These are phyloP conservation scores for Fusarium odoratissimum DNA, from an alignment of 2,329 filamentous ascomycete genomes.

Conservation along the genomic window DNA sequence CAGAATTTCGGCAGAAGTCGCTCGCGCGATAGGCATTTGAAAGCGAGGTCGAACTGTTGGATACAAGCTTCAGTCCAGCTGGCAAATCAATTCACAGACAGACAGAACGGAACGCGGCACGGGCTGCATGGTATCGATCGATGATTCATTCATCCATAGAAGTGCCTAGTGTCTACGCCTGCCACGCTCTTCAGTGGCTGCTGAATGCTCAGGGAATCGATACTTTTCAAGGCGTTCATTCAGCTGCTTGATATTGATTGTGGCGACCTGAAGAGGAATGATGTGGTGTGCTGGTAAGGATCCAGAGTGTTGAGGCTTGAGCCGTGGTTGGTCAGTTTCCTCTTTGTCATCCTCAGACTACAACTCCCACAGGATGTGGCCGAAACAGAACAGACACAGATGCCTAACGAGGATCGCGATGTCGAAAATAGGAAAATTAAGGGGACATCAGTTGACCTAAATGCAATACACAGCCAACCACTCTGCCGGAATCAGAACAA, in stretches of 20 bases:
- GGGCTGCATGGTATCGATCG: background rate
- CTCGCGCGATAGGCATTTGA: slow-evolving; percentile 9
- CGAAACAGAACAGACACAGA: slow-evolving; percentile 17
- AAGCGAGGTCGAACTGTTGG: background rate
- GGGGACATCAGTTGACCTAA: slow-evolving; percentile 19
- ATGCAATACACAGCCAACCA: slow-evolving; percentile 14
- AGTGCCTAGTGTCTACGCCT: background rate
- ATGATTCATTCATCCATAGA: background rate
- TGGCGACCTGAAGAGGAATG: slow-evolving; percentile 19
- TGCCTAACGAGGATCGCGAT: slow-evolving; percentile 16
- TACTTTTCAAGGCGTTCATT: slow-evolving; percentile 6
- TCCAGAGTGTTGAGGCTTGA: slow-evolving; percentile 2
- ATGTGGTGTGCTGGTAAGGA: slow-evolving; percentile 24
- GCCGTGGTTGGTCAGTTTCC: slow-evolving; percentile 15
- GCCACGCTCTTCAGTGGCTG: slow-evolving; percentile 19
- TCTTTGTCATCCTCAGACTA: background rate
- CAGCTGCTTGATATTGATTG: slow-evolving; percentile 11
- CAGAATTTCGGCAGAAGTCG: slow-evolving; percentile 34
- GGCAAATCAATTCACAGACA: slow-evolving; percentile 23
- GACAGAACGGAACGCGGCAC: background rate
- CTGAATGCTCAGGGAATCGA: background rate
- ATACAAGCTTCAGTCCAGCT: background rate
- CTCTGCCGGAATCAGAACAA: slow-evolving; percentile 8
- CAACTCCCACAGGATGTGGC: slow-evolving; percentile 15
- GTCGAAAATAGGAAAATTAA: slow-evolving; percentile 13